phyloP scores from a whole-genome alignment of 2,329 filamentous ascomycete genomes.

The Xylaria sp. region DNA sequence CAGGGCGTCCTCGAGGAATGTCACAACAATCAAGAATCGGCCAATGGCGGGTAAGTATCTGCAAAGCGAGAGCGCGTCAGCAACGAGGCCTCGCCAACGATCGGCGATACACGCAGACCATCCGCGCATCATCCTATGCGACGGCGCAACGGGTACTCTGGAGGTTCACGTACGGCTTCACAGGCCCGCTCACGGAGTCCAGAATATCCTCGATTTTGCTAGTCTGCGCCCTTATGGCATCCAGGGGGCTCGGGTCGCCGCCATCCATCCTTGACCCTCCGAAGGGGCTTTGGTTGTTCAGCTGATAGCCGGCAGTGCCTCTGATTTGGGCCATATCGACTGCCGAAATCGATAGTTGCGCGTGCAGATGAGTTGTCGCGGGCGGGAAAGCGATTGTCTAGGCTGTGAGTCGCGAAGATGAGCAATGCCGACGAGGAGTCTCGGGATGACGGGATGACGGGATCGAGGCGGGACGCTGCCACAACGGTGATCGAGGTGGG shows the following conservation, averaged over 20 bases:
- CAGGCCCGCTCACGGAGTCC: constrained; percentile 85
- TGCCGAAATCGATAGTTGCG: constrained; percentile 24
- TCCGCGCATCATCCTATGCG: constrained; percentile 11
- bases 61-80: constrained; percentile 45
- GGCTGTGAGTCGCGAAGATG: constrained; percentile 6
- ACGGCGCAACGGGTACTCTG: constrained; percentile 3
- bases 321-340: constrained; percentile 59
- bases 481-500: not conserved
- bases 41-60: constrained; percentile 96
- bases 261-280: constrained; percentile 69
- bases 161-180: constrained; percentile 83
- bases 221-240: constrained; percentile 91
- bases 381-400: constrained; percentile 12
- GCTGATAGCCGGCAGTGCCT: constrained; percentile 83
- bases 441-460: constrained; percentile 26
- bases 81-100: constrained; percentile 27
- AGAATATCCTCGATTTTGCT: constrained; percentile 98
- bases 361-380: constrained; percentile 41
- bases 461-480: constrained; percentile 11
- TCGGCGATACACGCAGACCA: constrained; percentile 2
- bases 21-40: constrained; percentile 96
- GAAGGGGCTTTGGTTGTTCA: constrained; percentile 79
- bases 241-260: constrained; percentile 79
- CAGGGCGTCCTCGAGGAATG: constrained; percentile 95
- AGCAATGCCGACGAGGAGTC: constrained; percentile 3